These are phyloP conservation scores for Cyberlindnera veronae DNA, from an alignment of 805 yeast genomes.

Conservation along the genomic window DNA sequence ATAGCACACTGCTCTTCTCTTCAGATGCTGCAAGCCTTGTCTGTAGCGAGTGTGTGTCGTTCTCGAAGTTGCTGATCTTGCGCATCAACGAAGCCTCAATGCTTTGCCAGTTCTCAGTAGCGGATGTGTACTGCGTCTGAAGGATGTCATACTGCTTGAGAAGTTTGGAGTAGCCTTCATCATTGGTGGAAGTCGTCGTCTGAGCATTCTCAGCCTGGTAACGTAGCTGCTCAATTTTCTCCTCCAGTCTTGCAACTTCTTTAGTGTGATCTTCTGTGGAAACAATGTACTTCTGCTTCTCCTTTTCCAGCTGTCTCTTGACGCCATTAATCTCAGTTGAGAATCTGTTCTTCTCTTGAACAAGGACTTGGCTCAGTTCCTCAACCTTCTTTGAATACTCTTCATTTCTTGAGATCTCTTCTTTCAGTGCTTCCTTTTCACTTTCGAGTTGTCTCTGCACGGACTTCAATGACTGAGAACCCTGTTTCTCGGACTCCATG, in stretches of 20 bases:
- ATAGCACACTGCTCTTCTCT: slow-evolving; percentile 28
- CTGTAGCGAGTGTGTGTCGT: slow-evolving; percentile 39
- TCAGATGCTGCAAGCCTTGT: slow-evolving; percentile 25
- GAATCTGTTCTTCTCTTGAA: slow-evolving; percentile 21
- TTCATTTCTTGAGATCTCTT: slow-evolving; percentile 18
- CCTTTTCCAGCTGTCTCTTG: slow-evolving; percentile 31
- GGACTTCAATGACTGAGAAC: slow-evolving; percentile 23
- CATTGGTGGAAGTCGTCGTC: slow-evolving; percentile 27
- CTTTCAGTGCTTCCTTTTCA: slow-evolving; percentile 21
- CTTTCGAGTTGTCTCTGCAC: slow-evolving; percentile 18
- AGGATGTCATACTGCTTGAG: slow-evolving; percentile 49
- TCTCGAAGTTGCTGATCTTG: slow-evolving; percentile 43
- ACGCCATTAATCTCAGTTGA: slow-evolving; percentile 29
- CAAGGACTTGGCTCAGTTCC: slow-evolving; percentile 22
- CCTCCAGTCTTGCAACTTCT: slow-evolving; percentile 61
- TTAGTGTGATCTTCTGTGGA: slow-evolving; percentile 23
- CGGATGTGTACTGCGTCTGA: slow-evolving; percentile 68
- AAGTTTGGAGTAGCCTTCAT: slow-evolving; percentile 41
- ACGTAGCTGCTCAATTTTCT: slow-evolving; percentile 65
- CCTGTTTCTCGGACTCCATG: slow-evolving; percentile 26
- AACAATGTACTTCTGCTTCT: slow-evolving; percentile 31
- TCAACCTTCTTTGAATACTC: slow-evolving; percentile 28
- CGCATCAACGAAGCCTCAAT: slow-evolving; percentile 64
- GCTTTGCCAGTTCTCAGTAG: slow-evolving; percentile 78
- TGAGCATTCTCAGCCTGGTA: slow-evolving; percentile 51